These are phyloP conservation scores for Astrothelium subdiscretum DNA, from an alignment of 495 filamentous ascomycete species.

Conservation along the genomic window DNA sequence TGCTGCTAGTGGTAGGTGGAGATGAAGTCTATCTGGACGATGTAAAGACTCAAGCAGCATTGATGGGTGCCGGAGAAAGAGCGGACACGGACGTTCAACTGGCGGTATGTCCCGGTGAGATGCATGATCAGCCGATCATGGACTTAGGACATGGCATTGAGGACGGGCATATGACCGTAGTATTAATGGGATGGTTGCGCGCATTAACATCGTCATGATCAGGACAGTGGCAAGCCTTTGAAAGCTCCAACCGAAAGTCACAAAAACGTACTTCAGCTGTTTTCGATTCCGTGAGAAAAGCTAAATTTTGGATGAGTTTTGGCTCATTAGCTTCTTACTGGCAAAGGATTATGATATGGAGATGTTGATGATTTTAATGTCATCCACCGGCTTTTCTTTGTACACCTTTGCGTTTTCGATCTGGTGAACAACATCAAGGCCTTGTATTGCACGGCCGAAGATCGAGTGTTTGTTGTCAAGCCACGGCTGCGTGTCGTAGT, in stretches of 20 bases:
- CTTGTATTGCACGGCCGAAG: conserved; percentile 81
- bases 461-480: conserved; percentile 93
- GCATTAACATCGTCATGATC: neutral
- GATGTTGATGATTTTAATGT: conserved; percentile 95
- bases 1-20: neutral
- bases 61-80: neutral
- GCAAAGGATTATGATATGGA: conserved; percentile 39
- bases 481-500: conserved; percentile 52
- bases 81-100: neutral
- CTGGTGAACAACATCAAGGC: conserved; percentile 88
- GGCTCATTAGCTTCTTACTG: too few species aligned
- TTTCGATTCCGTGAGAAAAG: too few species aligned
- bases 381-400: conserved; percentile 93
- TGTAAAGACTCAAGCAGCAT: neutral
- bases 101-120: neutral
- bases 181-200: neutral
- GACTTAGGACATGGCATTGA: neutral
- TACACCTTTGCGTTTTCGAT: conserved; percentile 88
- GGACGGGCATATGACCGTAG: neutral
- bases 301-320: too few species aligned
- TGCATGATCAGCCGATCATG: neutral
- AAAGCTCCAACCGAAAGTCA: too few species aligned
- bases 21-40: neutral
- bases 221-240: neutral
- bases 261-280: too few species aligned